Evolutionary conservation across 768 basidiomycete genomes (phyloP).

Genomic region (Tylopilus sp.): DNA sequence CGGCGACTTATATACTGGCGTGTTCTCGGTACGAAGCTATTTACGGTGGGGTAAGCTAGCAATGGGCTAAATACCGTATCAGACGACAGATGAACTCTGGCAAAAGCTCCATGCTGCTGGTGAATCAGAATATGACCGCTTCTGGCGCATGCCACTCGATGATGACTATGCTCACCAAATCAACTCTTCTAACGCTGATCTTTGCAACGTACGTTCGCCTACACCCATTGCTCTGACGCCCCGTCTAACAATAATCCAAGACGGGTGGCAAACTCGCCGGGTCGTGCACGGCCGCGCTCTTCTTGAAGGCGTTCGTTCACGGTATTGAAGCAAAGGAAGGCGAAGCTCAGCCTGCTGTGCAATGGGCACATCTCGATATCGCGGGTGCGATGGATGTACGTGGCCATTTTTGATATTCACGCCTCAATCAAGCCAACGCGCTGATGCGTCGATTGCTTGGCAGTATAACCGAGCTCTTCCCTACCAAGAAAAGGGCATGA

Average conservation of each 20-base stretch:
- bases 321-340: constrained; percentile 66
- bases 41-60: neutral
- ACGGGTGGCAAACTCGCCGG: constrained; percentile 72
- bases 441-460: neutral
- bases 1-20: constrained; percentile 74
- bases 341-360: constrained; percentile 47
- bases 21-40: constrained; percentile 58
- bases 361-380: constrained; percentile 90
- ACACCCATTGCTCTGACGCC: neutral
- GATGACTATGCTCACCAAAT: constrained; percentile 80
- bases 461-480: constrained; percentile 51
- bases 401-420: constrained; percentile 12
- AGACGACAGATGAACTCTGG: constrained; percentile 80
- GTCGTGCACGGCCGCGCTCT: constrained; percentile 78
- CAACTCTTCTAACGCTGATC: constrained; percentile 71
- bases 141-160: constrained; percentile 90
- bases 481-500: constrained; percentile 76
- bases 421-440: neutral
- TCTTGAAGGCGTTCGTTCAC: constrained; percentile 80
- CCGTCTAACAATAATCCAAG: constrained; percentile 33
- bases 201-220: constrained; percentile 51
- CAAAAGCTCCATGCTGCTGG: constrained; percentile 63
- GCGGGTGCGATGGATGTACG: constrained; percentile 72
- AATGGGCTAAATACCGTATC: neutral
- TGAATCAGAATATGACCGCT: constrained; percentile 70